Conservation (phyloP, 192 early-diverging fungal species). For the Dissophora ornata region DNA sequence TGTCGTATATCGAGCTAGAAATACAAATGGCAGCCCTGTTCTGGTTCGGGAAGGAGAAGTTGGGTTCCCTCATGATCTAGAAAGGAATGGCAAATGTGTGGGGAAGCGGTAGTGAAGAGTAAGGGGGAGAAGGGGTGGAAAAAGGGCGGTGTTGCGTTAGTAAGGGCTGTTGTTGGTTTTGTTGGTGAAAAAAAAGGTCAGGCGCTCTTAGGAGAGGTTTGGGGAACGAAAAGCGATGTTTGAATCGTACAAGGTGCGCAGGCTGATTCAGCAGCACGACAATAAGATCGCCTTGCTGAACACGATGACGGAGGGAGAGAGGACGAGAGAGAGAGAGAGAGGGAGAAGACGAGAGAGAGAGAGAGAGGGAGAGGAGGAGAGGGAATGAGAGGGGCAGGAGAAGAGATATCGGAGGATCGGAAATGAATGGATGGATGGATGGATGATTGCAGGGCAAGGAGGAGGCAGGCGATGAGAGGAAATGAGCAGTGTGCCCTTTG, state of each 20-base stretch:
- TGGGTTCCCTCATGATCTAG: slow-evolving; percentile 80
- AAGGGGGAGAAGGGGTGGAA: not conserved
- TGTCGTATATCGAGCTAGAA: slow-evolving; percentile 86
- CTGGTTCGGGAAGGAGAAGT: slow-evolving; percentile 80
- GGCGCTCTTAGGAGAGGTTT: too few relatives aligned
- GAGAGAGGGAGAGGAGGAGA: slow-evolving; percentile 6
- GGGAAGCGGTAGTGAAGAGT: not conserved
- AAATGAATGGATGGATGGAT: not conserved
- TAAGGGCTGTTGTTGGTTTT: not conserved
- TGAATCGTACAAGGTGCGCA: not conserved
- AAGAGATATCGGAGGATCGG: not conserved
- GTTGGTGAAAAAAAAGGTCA: too few relatives aligned
- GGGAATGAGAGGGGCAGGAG: not conserved
- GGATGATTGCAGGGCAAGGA: not conserved
- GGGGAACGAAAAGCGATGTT: too few relatives aligned
- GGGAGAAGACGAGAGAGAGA: slow-evolving; percentile 18
- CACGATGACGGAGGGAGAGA: slow-evolving; percentile 1
- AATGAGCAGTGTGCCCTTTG: too few relatives aligned
- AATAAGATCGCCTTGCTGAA: not conserved
- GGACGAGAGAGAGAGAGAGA: slow-evolving; percentile 36
- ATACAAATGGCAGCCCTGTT: slow-evolving; percentile 86
- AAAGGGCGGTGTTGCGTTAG: too few relatives aligned
- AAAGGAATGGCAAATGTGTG: too few relatives aligned
- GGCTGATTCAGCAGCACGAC: not conserved
- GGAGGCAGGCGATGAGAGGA: too few relatives aligned